Evolutionary conservation across 495 filamentous ascomycete species (phyloP).

Genomic region (Penicillium paxilli): DNA sequence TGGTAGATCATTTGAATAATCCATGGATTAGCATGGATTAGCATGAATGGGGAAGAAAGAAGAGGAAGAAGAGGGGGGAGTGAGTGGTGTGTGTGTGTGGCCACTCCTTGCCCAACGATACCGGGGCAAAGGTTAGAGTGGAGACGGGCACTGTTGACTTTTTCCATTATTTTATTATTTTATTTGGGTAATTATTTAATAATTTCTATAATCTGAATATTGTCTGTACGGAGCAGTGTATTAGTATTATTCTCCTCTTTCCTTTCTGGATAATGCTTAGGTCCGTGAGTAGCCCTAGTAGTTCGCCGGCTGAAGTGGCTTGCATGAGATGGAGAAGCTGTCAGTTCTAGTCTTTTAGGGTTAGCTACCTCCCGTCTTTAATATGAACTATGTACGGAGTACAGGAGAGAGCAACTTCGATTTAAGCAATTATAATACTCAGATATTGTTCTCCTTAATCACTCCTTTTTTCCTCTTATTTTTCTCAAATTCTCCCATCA

Average conservation of each 20-base stretch:
- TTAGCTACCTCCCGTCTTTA: too few relatives aligned
- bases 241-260: constrained; percentile 1
- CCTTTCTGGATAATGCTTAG: constrained; percentile 1
- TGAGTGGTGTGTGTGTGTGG: too few relatives aligned
- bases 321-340: constrained; percentile 37
- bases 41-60: too few relatives aligned
- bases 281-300: neutral
- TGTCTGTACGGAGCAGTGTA: too few relatives aligned
- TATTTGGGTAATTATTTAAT: constrained; percentile 3
- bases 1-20: constrained; percentile 34
- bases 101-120: constrained; percentile 15
- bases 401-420: too few relatives aligned
- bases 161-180: constrained; percentile 9
- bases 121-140: constrained; percentile 2
- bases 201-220: constrained; percentile 1
- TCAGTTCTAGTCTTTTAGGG: too few relatives aligned
- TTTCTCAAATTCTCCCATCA: too few relatives aligned
- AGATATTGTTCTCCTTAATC: neutral
- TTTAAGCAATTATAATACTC: too few relatives aligned
- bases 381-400: too few relatives aligned
- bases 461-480: neutral
- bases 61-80: too few relatives aligned
- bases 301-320: constrained; percentile 26
- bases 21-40: too few relatives aligned
- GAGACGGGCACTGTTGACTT: neutral